A percentile compares a stretch with the other conserved stretches of the same genome.
These are phyloP conservation scores for Fennellomyces sp. DNA, from an alignment of 371 early-diverging fungal genomes.

Conservation along the genomic window DNA sequence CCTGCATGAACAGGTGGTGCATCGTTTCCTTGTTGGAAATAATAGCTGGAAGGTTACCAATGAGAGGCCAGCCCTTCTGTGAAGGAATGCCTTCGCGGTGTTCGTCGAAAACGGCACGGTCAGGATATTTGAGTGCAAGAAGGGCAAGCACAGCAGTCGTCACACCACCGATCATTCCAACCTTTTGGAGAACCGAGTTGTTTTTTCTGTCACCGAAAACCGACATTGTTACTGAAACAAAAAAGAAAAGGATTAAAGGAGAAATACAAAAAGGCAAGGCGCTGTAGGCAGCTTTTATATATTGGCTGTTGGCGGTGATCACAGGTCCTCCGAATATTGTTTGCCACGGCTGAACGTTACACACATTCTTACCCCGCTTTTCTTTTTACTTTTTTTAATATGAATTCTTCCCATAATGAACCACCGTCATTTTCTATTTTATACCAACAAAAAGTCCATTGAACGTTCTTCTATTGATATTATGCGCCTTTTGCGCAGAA, in stretches of 20 bases:
- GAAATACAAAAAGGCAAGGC: neutral
- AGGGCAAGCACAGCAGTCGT: conserved; percentile 19
- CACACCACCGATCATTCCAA: conserved; percentile 13
- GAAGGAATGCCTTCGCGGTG: conserved; percentile 14
- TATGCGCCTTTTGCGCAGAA: neutral
- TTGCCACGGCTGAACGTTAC: neutral
- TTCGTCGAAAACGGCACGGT: conserved; percentile 33
- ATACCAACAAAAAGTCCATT: neutral
- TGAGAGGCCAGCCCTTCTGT: conserved; percentile 26
- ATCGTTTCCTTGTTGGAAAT: conserved; percentile 20
- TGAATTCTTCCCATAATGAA: neutral
- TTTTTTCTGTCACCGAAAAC: neutral
- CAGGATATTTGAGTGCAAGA: conserved; percentile 34
- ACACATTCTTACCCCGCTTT: neutral
- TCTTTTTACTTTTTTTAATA: neutral
- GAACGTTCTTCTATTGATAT: neutral
- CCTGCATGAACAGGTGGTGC: conserved; percentile 18
- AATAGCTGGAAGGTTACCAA: conserved; percentile 25
- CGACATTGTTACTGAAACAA: neutral
- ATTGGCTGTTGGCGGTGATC: neutral
- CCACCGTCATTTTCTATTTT: neutral
- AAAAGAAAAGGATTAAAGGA: neutral
- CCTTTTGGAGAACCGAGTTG: neutral
- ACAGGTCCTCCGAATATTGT: neutral
- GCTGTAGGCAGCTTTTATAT: neutral